Conservation (phyloP, 805 yeast species). For the Saccharomycopsis synnaedendra region DNA sequence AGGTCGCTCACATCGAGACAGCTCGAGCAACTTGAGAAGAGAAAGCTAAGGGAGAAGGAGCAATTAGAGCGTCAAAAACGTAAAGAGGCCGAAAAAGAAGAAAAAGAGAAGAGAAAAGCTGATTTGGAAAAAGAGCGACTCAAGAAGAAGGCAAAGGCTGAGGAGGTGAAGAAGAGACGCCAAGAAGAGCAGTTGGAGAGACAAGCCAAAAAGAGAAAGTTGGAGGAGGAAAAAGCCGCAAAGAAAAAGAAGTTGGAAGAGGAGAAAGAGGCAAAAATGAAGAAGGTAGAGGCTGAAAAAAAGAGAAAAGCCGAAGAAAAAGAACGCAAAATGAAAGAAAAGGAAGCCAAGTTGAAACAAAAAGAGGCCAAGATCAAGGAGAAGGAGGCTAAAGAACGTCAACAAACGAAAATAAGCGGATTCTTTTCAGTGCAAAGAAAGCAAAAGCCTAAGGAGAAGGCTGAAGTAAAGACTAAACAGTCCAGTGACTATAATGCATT, state of each 20-base stretch:
- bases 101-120: background rate
- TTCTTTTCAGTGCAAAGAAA: slow-evolving; percentile 11
- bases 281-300: slow-evolving; percentile 3
- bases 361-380: slow-evolving; percentile 1
- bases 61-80: too few species aligned
- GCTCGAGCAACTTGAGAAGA: too few species aligned
- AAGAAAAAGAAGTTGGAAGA: slow-evolving; percentile 9
- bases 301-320: slow-evolving; percentile 2
- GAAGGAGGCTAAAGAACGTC: slow-evolving; percentile 4
- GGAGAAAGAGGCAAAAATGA: slow-evolving; percentile 10
- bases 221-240: slow-evolving; percentile 4
- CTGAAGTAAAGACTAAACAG: background rate
- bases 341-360: background rate
- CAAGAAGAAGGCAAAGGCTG: background rate
- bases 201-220: slow-evolving; percentile 2
- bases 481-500: slow-evolving; percentile 7
- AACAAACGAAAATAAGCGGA: slow-evolving; percentile 9
- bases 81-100: background rate
- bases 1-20: too few species aligned
- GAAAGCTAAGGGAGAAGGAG: too few species aligned
- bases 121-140: background rate
- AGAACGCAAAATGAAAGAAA: background rate
- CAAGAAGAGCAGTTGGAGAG: slow-evolving; percentile 6
- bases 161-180: slow-evolving; percentile 2
- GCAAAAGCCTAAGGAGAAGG: background rate